These are phyloP conservation scores for Odontarrhena argentea DNA, from an alignment of 345 rosid species.

Conservation along the genomic window DNA sequence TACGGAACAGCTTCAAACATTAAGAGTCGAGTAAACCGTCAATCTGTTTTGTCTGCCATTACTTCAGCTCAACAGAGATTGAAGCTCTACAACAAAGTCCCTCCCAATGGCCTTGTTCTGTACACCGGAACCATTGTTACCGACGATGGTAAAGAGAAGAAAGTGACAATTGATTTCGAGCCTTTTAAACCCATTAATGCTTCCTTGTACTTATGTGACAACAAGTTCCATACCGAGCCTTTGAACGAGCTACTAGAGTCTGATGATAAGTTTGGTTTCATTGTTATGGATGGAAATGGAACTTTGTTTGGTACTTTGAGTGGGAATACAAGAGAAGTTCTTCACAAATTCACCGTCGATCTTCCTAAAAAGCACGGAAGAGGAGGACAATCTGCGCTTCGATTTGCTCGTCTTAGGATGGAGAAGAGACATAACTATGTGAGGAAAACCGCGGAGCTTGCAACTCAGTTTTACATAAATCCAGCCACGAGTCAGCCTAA, in stretches of 20 bases:
- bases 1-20: slow-evolving; percentile 93
- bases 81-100: slow-evolving; percentile 83
- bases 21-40: slow-evolving; percentile 86
- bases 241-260: slow-evolving; percentile 82
- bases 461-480: slow-evolving; percentile 82
- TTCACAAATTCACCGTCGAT: slow-evolving; percentile 83
- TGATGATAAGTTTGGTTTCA: slow-evolving; percentile 91
- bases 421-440: slow-evolving; percentile 92
- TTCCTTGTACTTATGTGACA: slow-evolving; percentile 81
- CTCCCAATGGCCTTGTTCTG: slow-evolving; percentile 84
- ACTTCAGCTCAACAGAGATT: slow-evolving; percentile 92
- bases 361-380: slow-evolving; percentile 91
- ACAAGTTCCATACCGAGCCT: slow-evolving; percentile 88
- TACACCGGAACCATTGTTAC: slow-evolving; percentile 81
- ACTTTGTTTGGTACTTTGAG: slow-evolving; percentile 86
- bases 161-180: slow-evolving; percentile 90
- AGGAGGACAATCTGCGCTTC: slow-evolving; percentile 93
- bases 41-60: slow-evolving; percentile 86
- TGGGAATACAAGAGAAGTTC: slow-evolving; percentile 87
- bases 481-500: slow-evolving; percentile 94
- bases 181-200: slow-evolving; percentile 93
- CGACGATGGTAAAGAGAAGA: slow-evolving; percentile 92
- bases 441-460: slow-evolving; percentile 93
- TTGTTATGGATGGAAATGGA: slow-evolving; percentile 94
- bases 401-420: slow-evolving; percentile 92